A percentile compares a stretch with the other conserved stretches of the same genome.
Conservation (phyloP, 2,329 filamentous ascomycete species). For the Fusarium sp. region DNA sequence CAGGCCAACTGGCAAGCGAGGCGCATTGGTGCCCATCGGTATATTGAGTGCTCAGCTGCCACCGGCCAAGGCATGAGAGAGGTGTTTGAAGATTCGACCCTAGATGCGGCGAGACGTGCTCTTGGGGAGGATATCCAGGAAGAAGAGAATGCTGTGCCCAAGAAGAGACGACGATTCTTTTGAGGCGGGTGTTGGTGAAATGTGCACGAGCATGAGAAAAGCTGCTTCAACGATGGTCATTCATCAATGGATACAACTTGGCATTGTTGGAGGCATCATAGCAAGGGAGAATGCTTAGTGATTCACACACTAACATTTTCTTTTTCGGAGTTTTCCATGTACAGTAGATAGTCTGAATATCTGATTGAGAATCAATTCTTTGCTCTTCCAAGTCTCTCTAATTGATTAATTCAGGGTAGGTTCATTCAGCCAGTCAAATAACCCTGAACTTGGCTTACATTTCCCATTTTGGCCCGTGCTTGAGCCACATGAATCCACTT, state of each 20-base stretch:
- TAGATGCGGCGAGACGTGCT: slow-evolving; percentile 39
- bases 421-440: slow-evolving; percentile 3
- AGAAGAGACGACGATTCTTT: slow-evolving; percentile 39
- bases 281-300: neutral
- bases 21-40: slow-evolving; percentile 46
- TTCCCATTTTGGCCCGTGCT: slow-evolving; percentile 10
- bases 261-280: neutral
- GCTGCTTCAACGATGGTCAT: too few relatives aligned
- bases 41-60: slow-evolving; percentile 52
- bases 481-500: slow-evolving; percentile 7
- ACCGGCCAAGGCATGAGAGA: slow-evolving; percentile 51
- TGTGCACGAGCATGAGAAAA: neutral
- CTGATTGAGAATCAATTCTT: neutral
- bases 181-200: neutral
- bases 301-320: neutral
- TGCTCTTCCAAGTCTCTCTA: neutral
- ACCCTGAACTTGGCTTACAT: slow-evolving; percentile 17
- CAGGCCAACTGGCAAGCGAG: slow-evolving; percentile 50
- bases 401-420: slow-evolving; percentile 1
- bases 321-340: neutral
- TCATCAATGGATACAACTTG: neutral
- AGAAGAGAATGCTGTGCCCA: neutral
- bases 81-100: slow-evolving; percentile 45
- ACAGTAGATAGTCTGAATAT: neutral
- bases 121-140: slow-evolving; percentile 14